These are phyloP conservation scores for Teunomyces aglyptinius DNA, from an alignment of 805 yeast genomes.

Conservation along the genomic window DNA sequence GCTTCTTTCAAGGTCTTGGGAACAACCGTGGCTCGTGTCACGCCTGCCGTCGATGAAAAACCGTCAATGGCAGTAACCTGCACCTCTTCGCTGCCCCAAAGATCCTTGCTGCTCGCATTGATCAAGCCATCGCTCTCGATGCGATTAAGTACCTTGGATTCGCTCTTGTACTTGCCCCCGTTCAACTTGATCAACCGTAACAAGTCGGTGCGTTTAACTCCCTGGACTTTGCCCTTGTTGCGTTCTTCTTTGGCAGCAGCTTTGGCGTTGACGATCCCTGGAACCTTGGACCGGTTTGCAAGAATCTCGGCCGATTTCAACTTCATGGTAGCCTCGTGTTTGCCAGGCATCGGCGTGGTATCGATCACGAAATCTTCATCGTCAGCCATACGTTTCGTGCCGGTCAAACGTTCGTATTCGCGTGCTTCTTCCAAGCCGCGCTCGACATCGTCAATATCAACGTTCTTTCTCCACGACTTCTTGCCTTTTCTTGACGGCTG, in stretches of 20 bases:
- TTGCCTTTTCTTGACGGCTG: constrained; percentile 91
- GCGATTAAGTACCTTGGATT: constrained; percentile 47
- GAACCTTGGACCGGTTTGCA: constrained; percentile 69
- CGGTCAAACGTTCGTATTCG: constrained; percentile 57
- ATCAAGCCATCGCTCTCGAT: constrained; percentile 66
- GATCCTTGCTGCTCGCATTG: constrained; percentile 43
- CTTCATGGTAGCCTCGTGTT: constrained; percentile 16
- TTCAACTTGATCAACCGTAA: constrained; percentile 69
- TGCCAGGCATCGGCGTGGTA: constrained; percentile 25
- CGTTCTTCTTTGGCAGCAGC: constrained; percentile 6
- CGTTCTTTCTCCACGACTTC: constrained; percentile 89
- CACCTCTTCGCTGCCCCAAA: constrained; percentile 57
- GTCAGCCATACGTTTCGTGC: constrained; percentile 40
- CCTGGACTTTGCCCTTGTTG: constrained; percentile 48
- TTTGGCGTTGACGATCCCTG: constrained; percentile 44
- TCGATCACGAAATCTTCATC: constrained; percentile 55
- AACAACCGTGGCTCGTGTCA: constrained; percentile 43
- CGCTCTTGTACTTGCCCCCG: constrained; percentile 62
- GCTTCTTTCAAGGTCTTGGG: constrained; percentile 55
- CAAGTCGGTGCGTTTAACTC: constrained; percentile 63
- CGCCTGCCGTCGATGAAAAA: constrained; percentile 16
- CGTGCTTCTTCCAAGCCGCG: constrained; percentile 64
- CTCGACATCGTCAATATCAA: constrained; percentile 80
- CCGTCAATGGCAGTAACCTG: constrained; percentile 15
- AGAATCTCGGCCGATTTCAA: constrained; percentile 70